These are phyloP conservation scores for Coniochaeta sp. DNA, from an alignment of 2,329 filamentous ascomycete genomes.

Conservation along the genomic window DNA sequence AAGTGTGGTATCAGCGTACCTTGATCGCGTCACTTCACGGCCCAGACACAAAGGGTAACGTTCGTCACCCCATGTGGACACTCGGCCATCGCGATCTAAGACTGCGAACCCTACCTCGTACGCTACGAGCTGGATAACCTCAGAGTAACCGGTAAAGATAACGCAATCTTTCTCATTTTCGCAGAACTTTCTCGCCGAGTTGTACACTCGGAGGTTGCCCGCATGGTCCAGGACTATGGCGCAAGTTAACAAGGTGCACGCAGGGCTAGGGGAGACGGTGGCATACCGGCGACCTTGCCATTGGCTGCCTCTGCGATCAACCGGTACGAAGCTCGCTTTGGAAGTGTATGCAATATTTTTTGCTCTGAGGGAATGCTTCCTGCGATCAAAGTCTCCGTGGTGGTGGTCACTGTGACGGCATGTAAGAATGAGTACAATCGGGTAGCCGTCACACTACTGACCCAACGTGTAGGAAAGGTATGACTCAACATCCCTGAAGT, in stretches of 20 bases:
- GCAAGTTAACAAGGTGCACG: conserved; percentile 6
- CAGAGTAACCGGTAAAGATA: not conserved
- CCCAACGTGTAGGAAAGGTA: conserved; percentile 38
- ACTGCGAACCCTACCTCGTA: conserved; percentile 43
- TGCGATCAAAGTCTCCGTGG: not conserved
- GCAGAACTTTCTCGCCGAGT: conserved; percentile 7
- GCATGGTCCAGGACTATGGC: conserved; percentile 15
- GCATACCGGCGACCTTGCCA: conserved; percentile 20
- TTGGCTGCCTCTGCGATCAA: conserved; percentile 18
- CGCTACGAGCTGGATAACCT: conserved; percentile 30
- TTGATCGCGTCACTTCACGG: conserved; percentile 31
- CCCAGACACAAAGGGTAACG: conserved; percentile 51
- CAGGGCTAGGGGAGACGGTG: not conserved
- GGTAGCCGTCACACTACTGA: conserved; percentile 19
- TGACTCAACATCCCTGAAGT: conserved; percentile 26
- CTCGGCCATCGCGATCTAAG: conserved; percentile 32
- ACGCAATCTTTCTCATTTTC: not conserved
- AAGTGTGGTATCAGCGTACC: conserved; percentile 21
- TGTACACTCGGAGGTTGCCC: conserved; percentile 19
- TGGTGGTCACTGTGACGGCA: not conserved
- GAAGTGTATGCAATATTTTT: not conserved
- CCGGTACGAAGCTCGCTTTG: not conserved
- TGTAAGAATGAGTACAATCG: not conserved
- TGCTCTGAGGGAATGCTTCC: not conserved
- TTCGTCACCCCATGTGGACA: conserved; percentile 49